phyloP scores from a whole-genome alignment of 805 yeast genomes.

The Metschnikowia similis region DNA sequence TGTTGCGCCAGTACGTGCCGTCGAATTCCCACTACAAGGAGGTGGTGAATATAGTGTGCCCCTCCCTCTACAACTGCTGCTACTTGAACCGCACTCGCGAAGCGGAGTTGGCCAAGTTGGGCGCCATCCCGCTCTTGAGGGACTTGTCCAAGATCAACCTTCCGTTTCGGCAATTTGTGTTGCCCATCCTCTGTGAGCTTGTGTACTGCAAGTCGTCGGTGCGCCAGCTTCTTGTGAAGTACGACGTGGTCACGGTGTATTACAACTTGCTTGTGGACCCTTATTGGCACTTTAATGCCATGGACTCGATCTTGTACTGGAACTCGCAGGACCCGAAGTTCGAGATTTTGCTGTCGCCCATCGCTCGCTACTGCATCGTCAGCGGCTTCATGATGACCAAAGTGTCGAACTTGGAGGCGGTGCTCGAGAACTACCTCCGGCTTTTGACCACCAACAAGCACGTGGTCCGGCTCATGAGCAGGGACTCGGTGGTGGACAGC shows the following conservation, averaged over 20 bases:
- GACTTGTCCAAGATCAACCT: constrained; percentile 36
- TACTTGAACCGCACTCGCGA: constrained; percentile 44
- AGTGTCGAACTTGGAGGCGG: constrained; percentile 41
- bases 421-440: constrained; percentile 38
- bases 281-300: constrained; percentile 55
- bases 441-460: constrained; percentile 22
- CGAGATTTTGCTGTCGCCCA: constrained; percentile 21
- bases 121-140: constrained; percentile 44
- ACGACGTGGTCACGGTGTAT: constrained; percentile 38
- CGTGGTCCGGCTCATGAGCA: constrained; percentile 23
- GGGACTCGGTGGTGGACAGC: constrained; percentile 23
- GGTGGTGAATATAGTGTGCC: constrained; percentile 43
- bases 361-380: constrained; percentile 28
- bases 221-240: constrained; percentile 30
- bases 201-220: constrained; percentile 43
- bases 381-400: constrained; percentile 39
- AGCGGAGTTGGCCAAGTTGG: constrained; percentile 42
- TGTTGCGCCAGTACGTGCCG: constrained; percentile 27
- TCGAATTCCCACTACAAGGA: constrained; percentile 31
- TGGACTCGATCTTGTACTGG: constrained; percentile 47
- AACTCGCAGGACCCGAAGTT: constrained; percentile 24
- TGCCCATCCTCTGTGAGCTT: constrained; percentile 51
- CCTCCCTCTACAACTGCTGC: constrained; percentile 49
- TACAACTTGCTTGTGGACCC: constrained; percentile 43
- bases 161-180: constrained; percentile 47